Percentiles rank a stretch among this genome's conserved stretches.
phyloP scores from a whole-genome alignment of 495 filamentous ascomycete genomes.

The Aspergillus conjunctus region DNA sequence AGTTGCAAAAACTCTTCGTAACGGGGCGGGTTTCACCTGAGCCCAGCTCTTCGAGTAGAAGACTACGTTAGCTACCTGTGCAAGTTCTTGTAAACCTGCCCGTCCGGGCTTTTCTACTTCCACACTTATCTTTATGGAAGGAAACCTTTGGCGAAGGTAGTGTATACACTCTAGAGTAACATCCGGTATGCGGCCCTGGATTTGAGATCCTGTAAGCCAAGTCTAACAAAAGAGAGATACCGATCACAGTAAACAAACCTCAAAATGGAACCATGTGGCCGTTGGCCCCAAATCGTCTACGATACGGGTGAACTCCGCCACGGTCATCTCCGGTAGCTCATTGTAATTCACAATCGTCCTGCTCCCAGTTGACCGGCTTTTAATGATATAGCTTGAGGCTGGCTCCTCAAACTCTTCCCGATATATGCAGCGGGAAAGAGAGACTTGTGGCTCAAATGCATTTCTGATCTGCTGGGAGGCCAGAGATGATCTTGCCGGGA shows the following conservation, averaged over 20 bases:
- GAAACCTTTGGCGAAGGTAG: conserved; percentile 52
- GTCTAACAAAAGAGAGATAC: conserved; percentile 1
- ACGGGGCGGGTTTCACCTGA: conserved; percentile 46
- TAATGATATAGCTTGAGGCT: conserved; percentile 72
- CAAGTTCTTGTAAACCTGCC: conserved; percentile 60
- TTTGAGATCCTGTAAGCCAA: conserved; percentile 16
- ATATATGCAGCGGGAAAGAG: conserved; percentile 59
- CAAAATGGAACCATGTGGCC: conserved; percentile 72
- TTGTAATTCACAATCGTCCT: conserved; percentile 74
- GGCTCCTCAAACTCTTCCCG: conserved; percentile 56
- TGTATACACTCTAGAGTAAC: conserved; percentile 63
- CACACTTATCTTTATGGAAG: conserved; percentile 59
- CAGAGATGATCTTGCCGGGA: conserved; percentile 45
- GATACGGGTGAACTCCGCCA: conserved; percentile 52
- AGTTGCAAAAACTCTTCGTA: background rate
- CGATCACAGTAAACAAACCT: conserved; percentile 48
- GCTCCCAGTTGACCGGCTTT: conserved; percentile 58
- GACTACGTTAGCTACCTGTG: conserved; percentile 64
- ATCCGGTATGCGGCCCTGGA: conserved; percentile 66
- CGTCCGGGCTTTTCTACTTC: conserved; percentile 71
- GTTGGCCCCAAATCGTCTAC: conserved; percentile 32
- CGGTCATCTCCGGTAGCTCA: conserved; percentile 64
- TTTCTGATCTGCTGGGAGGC: conserved; percentile 42
- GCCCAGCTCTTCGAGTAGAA: conserved; percentile 75
- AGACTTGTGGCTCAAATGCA: conserved; percentile 46